phyloP scores from a whole-genome alignment of 371 early-diverging fungal genomes.

The Lichtheimia ramosa region DNA sequence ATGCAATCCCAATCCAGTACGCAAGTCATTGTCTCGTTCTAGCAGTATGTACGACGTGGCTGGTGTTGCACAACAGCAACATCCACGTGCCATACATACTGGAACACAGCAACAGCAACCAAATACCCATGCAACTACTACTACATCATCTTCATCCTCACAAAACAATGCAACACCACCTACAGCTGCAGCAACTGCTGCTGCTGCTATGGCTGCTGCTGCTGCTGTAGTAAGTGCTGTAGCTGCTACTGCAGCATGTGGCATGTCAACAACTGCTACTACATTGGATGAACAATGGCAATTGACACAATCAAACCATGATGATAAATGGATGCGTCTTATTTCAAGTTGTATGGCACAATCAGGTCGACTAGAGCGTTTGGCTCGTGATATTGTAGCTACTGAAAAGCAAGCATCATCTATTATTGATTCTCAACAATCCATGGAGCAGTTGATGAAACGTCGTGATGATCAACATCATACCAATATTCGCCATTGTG shows the following conservation, averaged over 20 bases:
- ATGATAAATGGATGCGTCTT: conserved; percentile 10
- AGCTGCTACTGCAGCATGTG: conserved; percentile 6
- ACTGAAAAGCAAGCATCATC: neutral
- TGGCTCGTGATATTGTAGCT: conserved; percentile 13
- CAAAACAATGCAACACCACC: conserved; percentile 2
- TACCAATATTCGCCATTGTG: conserved; percentile 11
- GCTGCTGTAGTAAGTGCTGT: conserved; percentile 12
- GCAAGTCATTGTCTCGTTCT: conserved; percentile 15
- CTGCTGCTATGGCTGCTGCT: conserved; percentile 7
- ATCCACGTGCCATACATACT: neutral
- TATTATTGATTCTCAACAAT: neutral
- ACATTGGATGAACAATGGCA: neutral
- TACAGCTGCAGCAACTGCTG: conserved; percentile 5
- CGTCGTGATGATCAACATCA: conserved; percentile 4
- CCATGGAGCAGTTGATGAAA: conserved; percentile 3
- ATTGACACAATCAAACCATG: neutral
- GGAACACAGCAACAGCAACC: conserved; percentile 1
- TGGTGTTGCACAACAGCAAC: conserved; percentile 3
- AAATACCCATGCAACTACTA: conserved; percentile 5
- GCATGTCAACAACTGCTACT: neutral
- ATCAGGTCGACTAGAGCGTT: conserved; percentile 9
- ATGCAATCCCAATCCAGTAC: conserved; percentile 17
- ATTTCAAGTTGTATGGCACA: conserved; percentile 9
- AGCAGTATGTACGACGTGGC: conserved; percentile 19
- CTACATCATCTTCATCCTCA: conserved; percentile 10